A percentile compares a stretch with the other conserved stretches of the same genome.
phyloP scores from a whole-genome alignment of 441 rosid genomes.

The Gossypium lobatum region DNA sequence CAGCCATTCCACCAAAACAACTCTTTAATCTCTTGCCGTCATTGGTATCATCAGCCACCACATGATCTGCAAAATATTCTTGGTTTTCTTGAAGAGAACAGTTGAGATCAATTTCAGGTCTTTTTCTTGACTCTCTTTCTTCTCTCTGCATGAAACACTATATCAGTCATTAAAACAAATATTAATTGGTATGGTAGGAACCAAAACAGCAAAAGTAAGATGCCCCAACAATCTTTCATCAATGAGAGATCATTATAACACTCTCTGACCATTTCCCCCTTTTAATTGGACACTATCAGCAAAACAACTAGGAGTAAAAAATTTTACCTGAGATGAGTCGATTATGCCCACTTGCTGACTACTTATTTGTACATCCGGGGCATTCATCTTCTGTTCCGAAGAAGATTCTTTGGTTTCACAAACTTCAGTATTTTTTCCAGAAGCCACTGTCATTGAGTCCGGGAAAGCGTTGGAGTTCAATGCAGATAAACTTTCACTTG shows the following conservation, averaged over 20 bases:
- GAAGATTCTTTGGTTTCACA: slow-evolving; percentile 15
- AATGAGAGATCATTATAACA: neutral
- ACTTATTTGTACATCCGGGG: slow-evolving; percentile 1
- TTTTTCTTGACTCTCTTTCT: slow-evolving; percentile 5
- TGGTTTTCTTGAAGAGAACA: neutral
- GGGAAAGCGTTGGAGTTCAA: slow-evolving; percentile 2
- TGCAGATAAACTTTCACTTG: slow-evolving; percentile 12
- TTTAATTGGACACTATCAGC: neutral
- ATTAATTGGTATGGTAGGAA: neutral
- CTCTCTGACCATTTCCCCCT: neutral
- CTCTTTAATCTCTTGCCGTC: slow-evolving; percentile 15
- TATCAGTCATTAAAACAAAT: neutral
- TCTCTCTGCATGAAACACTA: slow-evolving; percentile 13
- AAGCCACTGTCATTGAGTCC: slow-evolving; percentile 8
- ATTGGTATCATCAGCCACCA: neutral
- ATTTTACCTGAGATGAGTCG: neutral
- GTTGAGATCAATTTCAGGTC: slow-evolving; percentile 17
- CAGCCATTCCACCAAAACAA: neutral
- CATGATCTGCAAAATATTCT: neutral
- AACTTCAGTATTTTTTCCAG: slow-evolving; percentile 2
- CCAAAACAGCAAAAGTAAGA: neutral
- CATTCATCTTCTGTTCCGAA: neutral
- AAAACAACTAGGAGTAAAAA: neutral
- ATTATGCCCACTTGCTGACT: slow-evolving; percentile 1
- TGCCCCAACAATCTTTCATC: neutral